Base-by-base conservation (phyloP, 805 yeast genomes). In the Ogataea paradorogensis region DNA sequence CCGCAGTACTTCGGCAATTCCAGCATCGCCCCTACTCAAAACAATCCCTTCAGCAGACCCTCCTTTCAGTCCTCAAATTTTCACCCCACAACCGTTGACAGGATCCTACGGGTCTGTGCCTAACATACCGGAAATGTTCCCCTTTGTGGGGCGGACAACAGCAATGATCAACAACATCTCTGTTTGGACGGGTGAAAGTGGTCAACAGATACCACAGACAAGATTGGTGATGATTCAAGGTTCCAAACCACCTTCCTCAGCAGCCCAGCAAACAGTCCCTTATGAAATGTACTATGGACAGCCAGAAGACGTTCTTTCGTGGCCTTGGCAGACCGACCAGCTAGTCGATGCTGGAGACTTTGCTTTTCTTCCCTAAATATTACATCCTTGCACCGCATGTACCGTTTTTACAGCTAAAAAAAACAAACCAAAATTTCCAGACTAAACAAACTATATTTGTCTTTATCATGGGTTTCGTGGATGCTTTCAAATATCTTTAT, bases 121-220 rank as follows among this genome's bases (percentile, higher is more conserved):
- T 9, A 36, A 37, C 20, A 46, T 56, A 4, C 61, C 64, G 6
- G 63, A 62, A 27, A 46, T 58, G 22, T 43, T 61, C 28, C 66
- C 66, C 20, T 62, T 65, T 47, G 65, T 59, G 22, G 74, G 72
- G 10, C 69, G 80, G 18, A 73, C 82, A 1, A 76, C 75, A 28
- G 71, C 71, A 23, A 78, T 78, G 84, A 78, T 78, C 50, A 76
- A 67, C 51, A 76, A 77, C 49, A 78, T 78, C 26, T 74, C 80
- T 0, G 73, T 71, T 1, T 78, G 84, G 84, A 77, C 82, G 0
- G 76, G 72, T 14, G 71, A 68, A 43, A 59, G 66, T 24, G 72
- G 71, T 25, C 71, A 65, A 40, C 68, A 64, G 43, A 57, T 64
- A 15, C 67, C 65, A 10, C 65, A 62, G 40, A 59, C 65, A 3